Conservation (phyloP, 129 eudicot species). For the Artemisia annua region DNA sequence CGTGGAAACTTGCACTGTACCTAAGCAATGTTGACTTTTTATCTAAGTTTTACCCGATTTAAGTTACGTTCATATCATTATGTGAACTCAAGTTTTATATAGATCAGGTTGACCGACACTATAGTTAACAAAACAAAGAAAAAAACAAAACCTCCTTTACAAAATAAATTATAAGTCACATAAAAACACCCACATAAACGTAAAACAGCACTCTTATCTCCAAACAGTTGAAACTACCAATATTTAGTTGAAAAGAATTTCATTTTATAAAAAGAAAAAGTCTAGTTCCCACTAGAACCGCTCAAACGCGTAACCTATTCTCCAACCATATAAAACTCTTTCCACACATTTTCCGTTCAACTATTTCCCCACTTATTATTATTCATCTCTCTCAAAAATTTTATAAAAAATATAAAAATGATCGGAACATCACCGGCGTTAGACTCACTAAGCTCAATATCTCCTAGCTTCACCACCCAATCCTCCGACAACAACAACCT, state of each 20-base stretch:
- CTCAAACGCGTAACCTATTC: background rate
- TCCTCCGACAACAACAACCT: conserved; percentile 39
- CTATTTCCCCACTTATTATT: conserved; percentile 10
- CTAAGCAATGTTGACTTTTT: no score
- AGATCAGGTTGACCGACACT: no score
- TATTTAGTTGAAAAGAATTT: background rate
- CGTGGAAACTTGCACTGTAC: no score
- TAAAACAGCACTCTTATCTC: background rate
- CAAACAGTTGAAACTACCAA: background rate
- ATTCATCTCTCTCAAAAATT: background rate
- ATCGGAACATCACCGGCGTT: conserved; percentile 8
- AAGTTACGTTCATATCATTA: no score
- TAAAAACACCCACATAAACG: no score
- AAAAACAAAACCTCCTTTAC: no score
- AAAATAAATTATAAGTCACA: no score
- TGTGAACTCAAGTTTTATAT: no score
- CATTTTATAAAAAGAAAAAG: conserved; percentile 4
- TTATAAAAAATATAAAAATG: background rate
- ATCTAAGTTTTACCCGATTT: no score
- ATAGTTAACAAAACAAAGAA: no score
- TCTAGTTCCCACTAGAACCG: conserved; percentile 32
- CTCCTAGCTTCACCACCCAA: conserved; percentile 65
- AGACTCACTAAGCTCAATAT: conserved; percentile 20
- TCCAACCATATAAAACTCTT: background rate
- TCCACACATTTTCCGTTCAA: background rate